These are phyloP conservation scores for Acanthamoeba lenticulata DNA, from an alignment of 208 protist genomes.

Conservation along the genomic window DNA sequence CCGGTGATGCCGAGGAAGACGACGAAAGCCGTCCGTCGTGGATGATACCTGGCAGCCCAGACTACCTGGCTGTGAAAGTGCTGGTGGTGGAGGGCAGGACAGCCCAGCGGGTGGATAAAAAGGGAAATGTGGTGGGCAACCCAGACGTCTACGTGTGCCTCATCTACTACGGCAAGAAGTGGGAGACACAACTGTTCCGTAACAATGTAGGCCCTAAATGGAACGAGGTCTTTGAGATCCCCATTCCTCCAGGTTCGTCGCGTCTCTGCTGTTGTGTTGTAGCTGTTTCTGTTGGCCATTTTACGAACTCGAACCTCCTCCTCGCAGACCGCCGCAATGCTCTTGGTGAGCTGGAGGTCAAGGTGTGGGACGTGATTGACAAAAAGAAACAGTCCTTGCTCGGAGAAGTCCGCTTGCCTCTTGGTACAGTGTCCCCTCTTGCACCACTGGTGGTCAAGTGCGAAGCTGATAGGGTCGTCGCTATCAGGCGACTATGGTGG, in stretches of 20 bases:
- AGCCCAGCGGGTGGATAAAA: neutral
- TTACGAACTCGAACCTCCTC: no score
- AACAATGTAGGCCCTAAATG: neutral
- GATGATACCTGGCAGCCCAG: neutral
- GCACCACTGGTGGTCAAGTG: neutral
- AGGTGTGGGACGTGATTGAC: neutral
- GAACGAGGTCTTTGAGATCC: constrained; percentile 24
- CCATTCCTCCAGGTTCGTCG: neutral
- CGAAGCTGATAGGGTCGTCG: neutral
- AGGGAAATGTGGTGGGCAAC: neutral
- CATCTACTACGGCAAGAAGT: neutral
- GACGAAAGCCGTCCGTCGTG: neutral
- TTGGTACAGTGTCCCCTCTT: neutral
- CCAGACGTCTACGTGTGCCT: neutral
- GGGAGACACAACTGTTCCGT: neutral
- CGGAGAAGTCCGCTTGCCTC: neutral
- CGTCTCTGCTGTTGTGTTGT: neutral
- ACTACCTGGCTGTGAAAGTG: constrained; percentile 9
- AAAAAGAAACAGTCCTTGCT: neutral
- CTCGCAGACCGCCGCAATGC: neutral
- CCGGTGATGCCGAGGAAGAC: neutral
- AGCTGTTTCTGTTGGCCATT: no score
- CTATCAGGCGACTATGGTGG: neutral
- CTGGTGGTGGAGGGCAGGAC: neutral
- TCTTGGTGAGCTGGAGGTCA: neutral